Percentiles rank a stretch among this genome's conserved stretches.
Evolutionary conservation across 108 stramenopile species (phyloP).

Genomic region (Ochromonas danica): DNA sequence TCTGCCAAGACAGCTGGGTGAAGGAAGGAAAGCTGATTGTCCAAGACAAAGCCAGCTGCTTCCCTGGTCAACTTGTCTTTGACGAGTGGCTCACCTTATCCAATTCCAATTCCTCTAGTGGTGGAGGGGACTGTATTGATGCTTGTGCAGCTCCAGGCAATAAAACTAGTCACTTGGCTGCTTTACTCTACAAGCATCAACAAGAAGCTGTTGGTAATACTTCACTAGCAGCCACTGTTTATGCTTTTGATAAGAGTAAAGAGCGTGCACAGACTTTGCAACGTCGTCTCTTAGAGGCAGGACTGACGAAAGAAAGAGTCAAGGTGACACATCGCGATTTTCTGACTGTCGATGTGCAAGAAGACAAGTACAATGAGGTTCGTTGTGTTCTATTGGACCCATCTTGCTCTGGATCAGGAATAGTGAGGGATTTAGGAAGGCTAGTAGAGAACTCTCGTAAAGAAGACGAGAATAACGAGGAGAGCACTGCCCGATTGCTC

Average conservation of each 20-base stretch:
- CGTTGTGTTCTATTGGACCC: slow-evolving; percentile 89
- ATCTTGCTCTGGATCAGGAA: slow-evolving; percentile 95
- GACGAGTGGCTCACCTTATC: slow-evolving; percentile 38
- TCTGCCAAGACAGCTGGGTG: background rate
- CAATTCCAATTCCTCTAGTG: background rate
- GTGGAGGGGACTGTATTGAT: slow-evolving; percentile 80
- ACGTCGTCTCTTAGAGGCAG: slow-evolving; percentile 56
- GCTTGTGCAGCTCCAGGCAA: slow-evolving; percentile 99
- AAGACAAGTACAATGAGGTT: slow-evolving; percentile 52
- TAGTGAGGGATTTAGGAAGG: slow-evolving; percentile 71
- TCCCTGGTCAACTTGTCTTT: slow-evolving; percentile 83
- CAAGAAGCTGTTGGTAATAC: background rate
- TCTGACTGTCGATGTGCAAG: slow-evolving; percentile 64
- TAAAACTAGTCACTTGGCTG: slow-evolving; percentile 95
- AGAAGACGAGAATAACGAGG: slow-evolving; percentile 19
- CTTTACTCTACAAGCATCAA: slow-evolving; percentile 57
- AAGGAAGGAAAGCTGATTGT: slow-evolving; percentile 61
- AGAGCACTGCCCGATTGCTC: slow-evolving; percentile 55
- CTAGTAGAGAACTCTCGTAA: slow-evolving; percentile 19
- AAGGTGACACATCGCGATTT: slow-evolving; percentile 74
- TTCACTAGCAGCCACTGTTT: slow-evolving; percentile 47
- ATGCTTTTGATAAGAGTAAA: slow-evolving; percentile 81
- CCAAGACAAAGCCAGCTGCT: slow-evolving; percentile 92
- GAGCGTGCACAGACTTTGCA: slow-evolving; percentile 69
- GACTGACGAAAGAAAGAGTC: slow-evolving; percentile 50